Conservation (phyloP, 768 basidiomycete species). For the Russula compacta region DNA sequence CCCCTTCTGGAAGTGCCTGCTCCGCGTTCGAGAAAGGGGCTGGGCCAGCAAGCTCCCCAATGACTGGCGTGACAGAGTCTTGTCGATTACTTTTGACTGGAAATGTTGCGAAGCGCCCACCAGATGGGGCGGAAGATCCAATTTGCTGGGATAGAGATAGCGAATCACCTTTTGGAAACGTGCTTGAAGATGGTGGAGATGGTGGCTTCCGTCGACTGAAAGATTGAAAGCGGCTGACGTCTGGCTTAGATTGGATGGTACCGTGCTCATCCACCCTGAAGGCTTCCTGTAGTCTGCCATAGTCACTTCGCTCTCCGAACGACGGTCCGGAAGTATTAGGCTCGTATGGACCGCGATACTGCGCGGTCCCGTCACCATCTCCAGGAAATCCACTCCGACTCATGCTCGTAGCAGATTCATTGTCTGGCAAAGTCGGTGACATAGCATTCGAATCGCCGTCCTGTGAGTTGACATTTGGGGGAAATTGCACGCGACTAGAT, state of each 20-base stretch:
- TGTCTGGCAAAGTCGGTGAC: neutral
- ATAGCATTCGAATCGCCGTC: neutral
- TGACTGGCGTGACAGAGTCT: slow-evolving; percentile 11
- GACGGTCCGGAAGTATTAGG: neutral
- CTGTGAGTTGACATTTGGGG: neutral
- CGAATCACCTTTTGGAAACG: neutral
- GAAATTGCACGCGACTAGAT: slow-evolving; percentile 19
- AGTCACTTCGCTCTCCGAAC: neutral
- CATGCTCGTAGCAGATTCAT: neutral
- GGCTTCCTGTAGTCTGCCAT: neutral
- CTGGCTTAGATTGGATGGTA: neutral
- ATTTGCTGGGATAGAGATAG: neutral
- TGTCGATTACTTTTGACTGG: slow-evolving; percentile 38
- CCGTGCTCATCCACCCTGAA: slow-evolving; percentile 3
- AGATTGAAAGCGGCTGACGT: neutral
- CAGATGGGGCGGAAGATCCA: slow-evolving; percentile 19
- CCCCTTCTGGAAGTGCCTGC: neutral
- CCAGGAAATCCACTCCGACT: neutral
- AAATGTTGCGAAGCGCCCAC: slow-evolving; percentile 59
- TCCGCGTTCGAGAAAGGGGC: slow-evolving; percentile 14
- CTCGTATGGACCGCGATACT: neutral
- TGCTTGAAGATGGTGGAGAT: neutral
- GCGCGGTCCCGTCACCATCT: neutral
- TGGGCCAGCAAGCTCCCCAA: slow-evolving; percentile 10
- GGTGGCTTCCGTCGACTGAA: neutral